phyloP scores from a whole-genome alignment of 495 filamentous ascomycete genomes.

The Stereocaulon alpinum region DNA sequence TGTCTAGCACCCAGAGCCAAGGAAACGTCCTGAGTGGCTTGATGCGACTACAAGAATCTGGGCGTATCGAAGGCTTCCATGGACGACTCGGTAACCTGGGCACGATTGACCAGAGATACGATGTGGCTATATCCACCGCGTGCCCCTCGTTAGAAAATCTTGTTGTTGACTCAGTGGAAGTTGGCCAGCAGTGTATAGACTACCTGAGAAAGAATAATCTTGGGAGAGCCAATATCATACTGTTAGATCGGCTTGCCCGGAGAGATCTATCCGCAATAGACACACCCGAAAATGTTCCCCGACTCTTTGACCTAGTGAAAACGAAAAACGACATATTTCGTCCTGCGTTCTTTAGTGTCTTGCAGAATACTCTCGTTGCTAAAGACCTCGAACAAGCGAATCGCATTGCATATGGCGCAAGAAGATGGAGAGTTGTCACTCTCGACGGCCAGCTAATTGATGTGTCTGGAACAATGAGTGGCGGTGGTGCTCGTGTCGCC shows the following conservation, averaged over 20 bases:
- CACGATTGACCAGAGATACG: slow-evolving; percentile 88
- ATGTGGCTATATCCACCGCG: slow-evolving; percentile 93
- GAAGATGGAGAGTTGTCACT: slow-evolving; percentile 90
- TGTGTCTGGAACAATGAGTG: slow-evolving; percentile 95
- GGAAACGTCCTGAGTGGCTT: slow-evolving; percentile 85
- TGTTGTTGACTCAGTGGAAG: slow-evolving; percentile 89
- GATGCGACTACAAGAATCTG: slow-evolving; percentile 92
- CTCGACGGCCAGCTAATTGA: slow-evolving; percentile 93
- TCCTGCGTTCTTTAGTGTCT: slow-evolving; percentile 88
- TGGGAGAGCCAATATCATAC: slow-evolving; percentile 94
- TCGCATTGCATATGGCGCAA: slow-evolving; percentile 86
- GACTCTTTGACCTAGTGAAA: slow-evolving; percentile 86
- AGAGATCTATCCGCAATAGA: slow-evolving; percentile 66
- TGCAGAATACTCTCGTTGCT: slow-evolving; percentile 89
- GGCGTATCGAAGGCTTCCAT: slow-evolving; percentile 92
- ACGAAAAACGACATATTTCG: slow-evolving; percentile 76
- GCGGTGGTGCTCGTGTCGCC: slow-evolving; percentile 81
- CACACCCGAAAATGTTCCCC: slow-evolving; percentile 84
- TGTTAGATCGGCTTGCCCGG: slow-evolving; percentile 72
- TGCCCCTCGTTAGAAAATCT: slow-evolving; percentile 88
- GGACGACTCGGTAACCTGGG: slow-evolving; percentile 91
- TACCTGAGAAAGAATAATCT: slow-evolving; percentile 95
- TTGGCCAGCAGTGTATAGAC: slow-evolving; percentile 94
- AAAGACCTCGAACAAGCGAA: slow-evolving; percentile 89
- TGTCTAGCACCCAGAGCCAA: slow-evolving; percentile 81